Base-by-base conservation (phyloP, 495 filamentous ascomycete species). In the Beverwykella pulmonaria region DNA sequence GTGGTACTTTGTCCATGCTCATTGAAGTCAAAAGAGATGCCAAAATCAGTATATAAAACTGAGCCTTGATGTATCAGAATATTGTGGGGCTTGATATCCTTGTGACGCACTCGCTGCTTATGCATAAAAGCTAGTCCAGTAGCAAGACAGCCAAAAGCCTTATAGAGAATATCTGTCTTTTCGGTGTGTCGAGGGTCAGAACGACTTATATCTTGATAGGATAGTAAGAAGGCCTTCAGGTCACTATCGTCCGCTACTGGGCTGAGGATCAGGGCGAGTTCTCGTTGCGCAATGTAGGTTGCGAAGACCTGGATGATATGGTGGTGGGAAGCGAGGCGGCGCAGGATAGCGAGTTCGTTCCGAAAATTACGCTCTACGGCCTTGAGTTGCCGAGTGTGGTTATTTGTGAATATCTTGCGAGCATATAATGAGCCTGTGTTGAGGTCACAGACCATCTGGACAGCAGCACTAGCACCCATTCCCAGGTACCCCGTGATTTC, bases 31-130 rank as follows among this genome's bases (percentile, higher is more conserved):
- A 58, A 49, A 1, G 67, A 60, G 17, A 65, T 47, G 0, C 67
- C 67, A 19, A 70, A 70, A 47, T 70, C 62, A 15, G 67, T 70
- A 25, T 61, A 70, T 1, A 70, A 7, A 8, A 61, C 46, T 0
- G 9, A 17, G 14, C 41, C 61, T 9, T 20, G 0, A 20, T 64
- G 53, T 10, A 69, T 60, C 9, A 69, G 41, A 23, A 70, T 70
- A 46, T 65, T 70, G 10, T 65, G 54, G 7, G 61, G 61, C 22
- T 70, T 65, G 46, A 70, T 60, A 29, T 65, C 62, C 23, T 70
- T 70, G 52, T 70, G 67, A 12, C 67, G 34, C 12, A 70, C 50
- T 19, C 19, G 49, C 19, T 55, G 67, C n/a, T 52, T 22, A 26
- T 70, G 67, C 32, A 70, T 65, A 34, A 55, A 65, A 3, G 22